Evolutionary conservation across 495 filamentous ascomycete genomes (phyloP), one percentile per base, ranked within the genome.

Genomic region (Aspergillus saccharolyticus): DNA sequence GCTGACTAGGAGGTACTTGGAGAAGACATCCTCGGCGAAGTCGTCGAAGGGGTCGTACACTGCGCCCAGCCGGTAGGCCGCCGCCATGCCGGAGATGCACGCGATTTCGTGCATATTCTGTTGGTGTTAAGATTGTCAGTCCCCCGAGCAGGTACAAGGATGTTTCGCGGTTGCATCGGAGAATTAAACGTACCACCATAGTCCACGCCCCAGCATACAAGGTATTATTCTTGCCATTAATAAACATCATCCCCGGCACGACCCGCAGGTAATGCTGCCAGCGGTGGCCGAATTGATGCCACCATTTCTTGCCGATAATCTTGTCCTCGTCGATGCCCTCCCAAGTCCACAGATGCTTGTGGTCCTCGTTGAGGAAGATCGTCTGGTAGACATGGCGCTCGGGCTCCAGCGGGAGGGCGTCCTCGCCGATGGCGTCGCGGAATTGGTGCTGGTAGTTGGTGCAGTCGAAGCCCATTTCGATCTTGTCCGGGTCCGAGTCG

Each of bases 401-500:
- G 49, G 77, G 76, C 0, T 77, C 73, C 44, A 74, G 69, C 3
- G 75, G 60, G 0, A 71, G 60, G 14, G 67, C 63, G 7, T 78
- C 73, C 4, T 70, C 69, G 1, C 71, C 68, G n/a, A 74, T 30
- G 15, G 69, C 66, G 42, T 77, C 74, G 1, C 85, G 83, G 64
- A 95, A 91, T 69, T 95, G 89, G 57, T 86, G 78, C 65, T 95
- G 89, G 72, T 95, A 95, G 63, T 90, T 88, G 17, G 85, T 87
- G 71, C 87, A 89, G 68, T 93, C 88, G 69, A 93, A 95, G 59
- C 82, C 86, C 89, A 95, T 92, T 63, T 95, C 89, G 9, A 95
- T 85, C 60, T 89, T 88, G 14, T 77, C 74, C 12, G 77, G 79
- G 60, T 88, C 85, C 14, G 79, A 62, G 10, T 72, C 63, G 65